Base-by-base conservation (phyloP, 768 basidiomycete species). In the Austroboletus eburneus region DNA sequence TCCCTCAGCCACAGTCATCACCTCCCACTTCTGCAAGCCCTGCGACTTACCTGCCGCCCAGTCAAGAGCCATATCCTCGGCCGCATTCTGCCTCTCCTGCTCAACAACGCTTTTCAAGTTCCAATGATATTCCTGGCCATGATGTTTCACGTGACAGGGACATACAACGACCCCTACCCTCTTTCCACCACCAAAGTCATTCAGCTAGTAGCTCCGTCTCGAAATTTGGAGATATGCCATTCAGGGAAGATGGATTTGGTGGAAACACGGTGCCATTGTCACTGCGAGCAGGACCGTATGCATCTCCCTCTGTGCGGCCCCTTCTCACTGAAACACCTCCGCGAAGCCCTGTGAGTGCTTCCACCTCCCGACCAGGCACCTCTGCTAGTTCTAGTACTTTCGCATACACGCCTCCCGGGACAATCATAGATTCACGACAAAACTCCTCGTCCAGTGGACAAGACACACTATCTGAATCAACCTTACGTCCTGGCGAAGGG, bases 301-400 rank as follows among this genome's bases (percentile, higher is more conserved):
- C 34, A 30, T 25, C 46, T 47, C 44, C 58, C 12, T 43, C 56
- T 20, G 40, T 33, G 23, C 62, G 65, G 37, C 45, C 55, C 16
- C 68, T 68, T 45, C 69, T 66, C 46, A 68, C 67, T 22, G 78
- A 81, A 48, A 70, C 71, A 6, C 80, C 84, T 22, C 81, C 83
- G 39, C 78, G 77, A 30, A 86, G 84, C 39, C 85, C 85, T 10
- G 69, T 77, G 43, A 81, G 75, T 50, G 74, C 77, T 34, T 65
- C 67, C 35, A 75, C 74, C 43, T 76, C 74, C 8, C 66, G 69
- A 23, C 64, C 67, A 41, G 54, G 61, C n/a, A 52, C 67, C 13
- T 68, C 68, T 30, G 59, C 72, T 24, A 66, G 61, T 50, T 57
- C 57, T 44, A 44, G 51, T 42, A 58, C 51, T 34, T 51, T 51